Evolutionary conservation across 257 asterid species (phyloP), one percentile per base, ranked within the genome.

Genomic region (Cynanchum wilfordii): DNA sequence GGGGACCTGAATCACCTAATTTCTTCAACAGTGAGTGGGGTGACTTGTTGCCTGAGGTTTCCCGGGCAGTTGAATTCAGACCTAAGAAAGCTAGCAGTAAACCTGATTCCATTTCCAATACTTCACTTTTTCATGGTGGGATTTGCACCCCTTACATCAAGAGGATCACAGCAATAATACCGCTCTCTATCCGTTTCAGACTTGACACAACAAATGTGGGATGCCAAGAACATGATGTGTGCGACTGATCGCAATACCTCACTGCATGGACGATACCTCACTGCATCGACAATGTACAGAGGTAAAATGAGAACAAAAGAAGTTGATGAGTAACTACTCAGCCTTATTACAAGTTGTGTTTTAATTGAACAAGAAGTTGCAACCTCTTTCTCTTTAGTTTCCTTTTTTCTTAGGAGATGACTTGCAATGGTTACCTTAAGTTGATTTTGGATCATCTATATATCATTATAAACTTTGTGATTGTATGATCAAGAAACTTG

Each of bases 181-280:
- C 56, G 56, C 12, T 27, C 71, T 1, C 71, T 67, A 9, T 1
- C 40, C 0, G 71, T 67, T 27, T 55, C 71, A 24, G 71, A 67
- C 16, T 38, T 67, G 29, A 67, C 71, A 44, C 71, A 67, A 11
- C 71, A 67, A 47, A 67, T 67, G 71, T 67, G 71, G 71, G 71
- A 67, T 67, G 71, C 71, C 71, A 67, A 67, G 71, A 67, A 67
- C 71, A 67, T 67, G 71, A 67, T 67, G 71, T 67, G 71, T 44
- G 71, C 71, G 44, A 56, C 71, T 67, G 71, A 67, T 44, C 71
- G n/a, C n/a, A n/a, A n/a, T n/a, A n/a, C n/a, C n/a, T n/a, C 71
- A 25, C 71, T 56, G 11, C 71, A 67, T 10, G 71, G 71, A 22
- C 55, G 71, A 5, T 67, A 67, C 57, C 56, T 67, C 22, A 67